A percentile compares a stretch with the other conserved stretches of the same genome.
phyloP scores from a whole-genome alignment of 2,329 filamentous ascomycete species.

The Apiospora rasikravindrae region DNA sequence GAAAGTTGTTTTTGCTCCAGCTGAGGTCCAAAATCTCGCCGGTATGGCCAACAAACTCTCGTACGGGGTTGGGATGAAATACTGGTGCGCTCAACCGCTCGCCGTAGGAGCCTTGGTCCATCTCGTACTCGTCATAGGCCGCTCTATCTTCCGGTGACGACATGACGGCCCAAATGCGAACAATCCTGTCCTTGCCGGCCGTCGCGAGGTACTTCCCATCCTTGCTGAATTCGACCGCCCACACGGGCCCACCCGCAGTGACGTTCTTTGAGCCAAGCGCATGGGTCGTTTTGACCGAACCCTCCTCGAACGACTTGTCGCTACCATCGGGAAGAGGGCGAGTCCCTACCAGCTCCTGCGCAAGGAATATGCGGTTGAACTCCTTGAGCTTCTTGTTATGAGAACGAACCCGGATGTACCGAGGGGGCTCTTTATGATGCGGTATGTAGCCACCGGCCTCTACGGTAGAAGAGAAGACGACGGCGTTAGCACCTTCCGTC shows the following conservation, averaged over 20 bases:
- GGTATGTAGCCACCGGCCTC: slow-evolving; percentile 79
- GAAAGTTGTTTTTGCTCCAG: slow-evolving; percentile 99
- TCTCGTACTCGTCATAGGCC: slow-evolving; percentile 69
- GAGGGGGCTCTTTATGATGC: slow-evolving; percentile 83
- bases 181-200: slow-evolving; percentile 85
- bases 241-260: slow-evolving; percentile 71
- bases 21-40: slow-evolving; percentile 88
- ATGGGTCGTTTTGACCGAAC: slow-evolving; percentile 14
- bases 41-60: slow-evolving; percentile 83
- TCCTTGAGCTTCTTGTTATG: slow-evolving; percentile 82
- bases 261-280: slow-evolving; percentile 42
- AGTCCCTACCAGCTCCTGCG: slow-evolving; percentile 81
- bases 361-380: slow-evolving; percentile 88
- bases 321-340: slow-evolving; percentile 8
- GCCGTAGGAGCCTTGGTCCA: slow-evolving; percentile 50
- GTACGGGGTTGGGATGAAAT: slow-evolving; percentile 77
- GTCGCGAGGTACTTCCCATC: slow-evolving; percentile 91
- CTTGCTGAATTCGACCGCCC: slow-evolving; percentile 90
- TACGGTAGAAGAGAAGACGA: slow-evolving; percentile 79
- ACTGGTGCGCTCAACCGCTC: slow-evolving; percentile 86
- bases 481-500: slow-evolving; percentile 81
- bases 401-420: slow-evolving; percentile 85
- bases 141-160: slow-evolving; percentile 80
- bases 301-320: slow-evolving; percentile 29
- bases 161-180: slow-evolving; percentile 89